Evolutionary conservation across 1,284 basidiomycete species (phyloP).

Genomic region (Sporisorium reilianum): DNA sequence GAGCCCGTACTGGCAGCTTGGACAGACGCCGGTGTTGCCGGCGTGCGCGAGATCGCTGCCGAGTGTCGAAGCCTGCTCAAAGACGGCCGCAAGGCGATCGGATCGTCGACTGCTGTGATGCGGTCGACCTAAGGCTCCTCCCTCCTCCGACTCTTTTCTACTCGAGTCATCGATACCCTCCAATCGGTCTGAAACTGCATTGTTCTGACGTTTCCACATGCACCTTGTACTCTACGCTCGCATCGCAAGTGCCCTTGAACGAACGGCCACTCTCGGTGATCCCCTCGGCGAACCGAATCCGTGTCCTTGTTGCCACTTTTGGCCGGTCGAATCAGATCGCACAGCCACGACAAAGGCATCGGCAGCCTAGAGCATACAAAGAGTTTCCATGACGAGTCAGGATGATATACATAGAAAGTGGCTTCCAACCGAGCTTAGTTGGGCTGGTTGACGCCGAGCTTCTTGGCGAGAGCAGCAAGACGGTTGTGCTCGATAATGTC

Average conservation of each 20-base stretch:
- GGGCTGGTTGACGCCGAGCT: conserved; percentile 53
- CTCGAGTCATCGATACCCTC: conserved; percentile 4
- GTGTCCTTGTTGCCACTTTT: neutral
- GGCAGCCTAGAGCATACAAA: conserved; percentile 24
- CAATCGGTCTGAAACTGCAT: neutral
- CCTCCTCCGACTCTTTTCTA: no score
- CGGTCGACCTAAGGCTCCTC: neutral
- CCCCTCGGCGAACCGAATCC: neutral
- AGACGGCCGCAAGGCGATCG: conserved; percentile 38
- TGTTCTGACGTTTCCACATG: no score
- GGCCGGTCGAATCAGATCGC: neutral
- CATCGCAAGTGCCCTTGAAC: neutral
- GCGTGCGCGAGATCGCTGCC: conserved; percentile 52
- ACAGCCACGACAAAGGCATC: neutral
- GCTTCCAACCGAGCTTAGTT: conserved; percentile 18
- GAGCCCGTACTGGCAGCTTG: conserved; percentile 56
- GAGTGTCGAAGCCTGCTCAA: conserved; percentile 56
- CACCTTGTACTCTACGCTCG: neutral
- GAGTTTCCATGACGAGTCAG: conserved; percentile 26
- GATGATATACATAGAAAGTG: conserved; percentile 37
- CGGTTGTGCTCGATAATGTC: conserved; percentile 69
- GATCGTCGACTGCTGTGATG: neutral
- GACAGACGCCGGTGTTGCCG: conserved; percentile 53
- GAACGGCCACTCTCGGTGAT: neutral
- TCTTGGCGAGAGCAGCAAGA: conserved; percentile 65